Conservation (phyloP, 2,329 filamentous ascomycete species). For the Harringtonia lauricola region DNA sequence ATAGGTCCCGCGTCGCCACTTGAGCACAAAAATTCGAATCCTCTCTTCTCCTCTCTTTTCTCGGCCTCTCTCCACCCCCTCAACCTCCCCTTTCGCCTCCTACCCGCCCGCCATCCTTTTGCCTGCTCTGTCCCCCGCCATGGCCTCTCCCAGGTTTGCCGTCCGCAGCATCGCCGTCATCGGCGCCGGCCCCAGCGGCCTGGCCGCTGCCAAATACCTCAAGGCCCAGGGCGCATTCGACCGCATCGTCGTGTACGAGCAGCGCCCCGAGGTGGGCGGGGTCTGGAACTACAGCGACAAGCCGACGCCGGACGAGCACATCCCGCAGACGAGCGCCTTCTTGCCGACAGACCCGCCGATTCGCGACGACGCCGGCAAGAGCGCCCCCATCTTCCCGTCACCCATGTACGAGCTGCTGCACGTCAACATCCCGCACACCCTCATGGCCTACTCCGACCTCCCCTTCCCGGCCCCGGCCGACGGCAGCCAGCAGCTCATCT, state of each 20-base stretch:
- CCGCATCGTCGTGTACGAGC: conserved; percentile 69
- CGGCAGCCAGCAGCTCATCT: conserved; percentile 39
- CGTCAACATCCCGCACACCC: conserved; percentile 70
- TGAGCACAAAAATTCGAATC: not conserved
- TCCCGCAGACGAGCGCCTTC: conserved; percentile 61
- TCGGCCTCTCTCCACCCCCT: too few relatives aligned
- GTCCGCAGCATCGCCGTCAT: conserved; percentile 63
- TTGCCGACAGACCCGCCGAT: conserved; percentile 53
- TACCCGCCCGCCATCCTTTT: too few relatives aligned
- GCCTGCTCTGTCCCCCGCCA: too few relatives aligned
- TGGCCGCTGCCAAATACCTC: conserved; percentile 73
- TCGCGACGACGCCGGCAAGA: conserved; percentile 14
- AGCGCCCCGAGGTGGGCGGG: conserved; percentile 65
- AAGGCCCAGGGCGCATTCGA: conserved; percentile 56
- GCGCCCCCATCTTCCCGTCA: conserved; percentile 57
- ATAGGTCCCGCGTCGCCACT: too few relatives aligned
- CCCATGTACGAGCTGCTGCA: conserved; percentile 75
- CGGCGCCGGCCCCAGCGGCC: conserved; percentile 70
- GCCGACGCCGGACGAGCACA: conserved; percentile 32
- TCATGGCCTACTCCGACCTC: conserved; percentile 73
- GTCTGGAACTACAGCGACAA: conserved; percentile 70
- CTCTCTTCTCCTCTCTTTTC: not conserved
- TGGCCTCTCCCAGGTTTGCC: conserved; percentile 26
- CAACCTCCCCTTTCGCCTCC: too few relatives aligned
- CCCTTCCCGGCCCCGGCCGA: conserved; percentile 39